These are phyloP conservation scores for Pezicula neosporulosa DNA, from an alignment of 2,329 filamentous ascomycete species.

Conservation along the genomic window DNA sequence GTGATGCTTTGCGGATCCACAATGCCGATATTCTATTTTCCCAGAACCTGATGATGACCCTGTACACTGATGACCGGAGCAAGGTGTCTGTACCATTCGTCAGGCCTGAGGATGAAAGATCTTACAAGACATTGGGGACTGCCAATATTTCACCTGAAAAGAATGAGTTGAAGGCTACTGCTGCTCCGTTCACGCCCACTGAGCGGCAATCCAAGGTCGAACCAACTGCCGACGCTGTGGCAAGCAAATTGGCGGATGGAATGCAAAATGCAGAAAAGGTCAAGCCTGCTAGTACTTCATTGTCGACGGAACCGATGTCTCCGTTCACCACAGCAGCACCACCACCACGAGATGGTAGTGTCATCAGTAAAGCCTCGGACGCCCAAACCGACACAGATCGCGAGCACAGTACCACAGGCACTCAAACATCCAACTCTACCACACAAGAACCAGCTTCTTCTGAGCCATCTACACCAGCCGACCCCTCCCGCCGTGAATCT, in stretches of 20 bases:
- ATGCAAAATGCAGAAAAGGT: constrained; percentile 7
- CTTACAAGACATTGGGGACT: constrained; percentile 76
- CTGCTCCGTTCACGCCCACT: constrained; percentile 25
- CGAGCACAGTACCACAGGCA: neutral
- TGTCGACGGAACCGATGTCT: constrained; percentile 13
- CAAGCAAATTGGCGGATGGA: constrained; percentile 6
- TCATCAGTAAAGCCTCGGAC: constrained; percentile 10
- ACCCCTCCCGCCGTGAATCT: constrained; percentile 39
- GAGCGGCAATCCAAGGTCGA: constrained; percentile 21
- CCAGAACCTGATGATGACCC: constrained; percentile 78
- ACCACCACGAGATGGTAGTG: constrained; percentile 5
- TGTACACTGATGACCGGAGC: constrained; percentile 83
- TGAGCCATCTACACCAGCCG: constrained; percentile 5
- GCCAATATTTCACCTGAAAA: constrained; percentile 51
- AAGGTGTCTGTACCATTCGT: constrained; percentile 90
- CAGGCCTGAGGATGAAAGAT: constrained; percentile 79
- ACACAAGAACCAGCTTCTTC: neutral
- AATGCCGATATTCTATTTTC: constrained; percentile 92
- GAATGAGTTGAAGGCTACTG: constrained; percentile 50
- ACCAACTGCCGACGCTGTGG: constrained; percentile 7
- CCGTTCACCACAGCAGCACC: constrained; percentile 11
- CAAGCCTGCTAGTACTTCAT: constrained; percentile 3
- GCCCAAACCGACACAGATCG: constrained; percentile 9
- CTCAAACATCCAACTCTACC: neutral
- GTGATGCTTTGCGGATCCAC: constrained; percentile 79